Base-by-base conservation (phyloP, 2,329 filamentous ascomycete species). In the Penicillium sclerotiorum region DNA sequence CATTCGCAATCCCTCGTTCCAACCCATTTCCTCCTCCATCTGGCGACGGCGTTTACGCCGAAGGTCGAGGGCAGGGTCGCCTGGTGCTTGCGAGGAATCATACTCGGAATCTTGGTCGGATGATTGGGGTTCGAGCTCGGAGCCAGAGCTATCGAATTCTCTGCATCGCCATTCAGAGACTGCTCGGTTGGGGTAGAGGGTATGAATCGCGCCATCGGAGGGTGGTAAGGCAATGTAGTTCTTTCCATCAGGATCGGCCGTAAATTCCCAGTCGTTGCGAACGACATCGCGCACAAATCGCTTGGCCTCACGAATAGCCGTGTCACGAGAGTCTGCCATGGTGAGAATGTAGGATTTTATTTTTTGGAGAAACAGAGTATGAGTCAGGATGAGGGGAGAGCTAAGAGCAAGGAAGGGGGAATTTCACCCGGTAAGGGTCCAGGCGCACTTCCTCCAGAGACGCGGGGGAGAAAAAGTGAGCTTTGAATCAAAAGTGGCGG, bases 1-100 rank as follows among this genome's bases (percentile, higher is more conserved):
- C 67, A 87, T 88, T n/a, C 85, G 81, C 49, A 96, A 69, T 0
- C 93, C 93, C 30, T 86, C 78, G 62, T 96, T 97, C 86, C 88
- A 95, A 23, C 76, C 69, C 73, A 85, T 81, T 73, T 89, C 87
- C 48, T 84, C 82, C 53, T 82, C 80, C 42, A 83, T 66, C 41
- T 77, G 80, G 59, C 77, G 80, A 47, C 84, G 77, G 35, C 82
- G 77, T 54, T 78, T 80, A 28, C 82, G 77, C 52, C 78, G 80
- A 49, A 80, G 79, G 37, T 79, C 77, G 4, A 77, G 65, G 4
- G 75, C 66, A 15, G 75, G 75, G 70, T 53, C 74, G 72, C 20
- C 65, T 50, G 73, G 71, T 4, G 67, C 65, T 46, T 71, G 63
- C 2, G 53, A 42, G 1, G 50, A 47, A 17, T 56, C 53, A 7